A percentile compares a stretch with the other conserved stretches of the same genome.
Conservation (phyloP, 257 asterid species). For the Sherardia arvensis region DNA sequence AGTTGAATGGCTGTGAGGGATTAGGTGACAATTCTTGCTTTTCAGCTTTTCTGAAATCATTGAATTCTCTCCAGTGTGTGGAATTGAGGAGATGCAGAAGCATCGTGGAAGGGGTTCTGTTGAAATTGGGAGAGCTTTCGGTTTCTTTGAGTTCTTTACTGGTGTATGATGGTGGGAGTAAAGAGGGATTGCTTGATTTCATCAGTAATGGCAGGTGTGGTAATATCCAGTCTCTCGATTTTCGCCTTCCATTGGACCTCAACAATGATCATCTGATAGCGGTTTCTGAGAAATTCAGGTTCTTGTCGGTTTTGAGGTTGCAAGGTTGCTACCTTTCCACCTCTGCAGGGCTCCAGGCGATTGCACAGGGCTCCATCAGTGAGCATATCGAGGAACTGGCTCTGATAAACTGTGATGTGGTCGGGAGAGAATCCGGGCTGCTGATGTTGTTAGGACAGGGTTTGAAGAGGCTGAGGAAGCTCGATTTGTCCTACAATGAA, state of each 20-base stretch:
- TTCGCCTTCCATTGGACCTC: slow-evolving; percentile 76
- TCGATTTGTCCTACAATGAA: slow-evolving; percentile 70
- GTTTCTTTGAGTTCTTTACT: slow-evolving; percentile 38
- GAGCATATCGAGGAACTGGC: slow-evolving; percentile 46
- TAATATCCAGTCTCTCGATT: slow-evolving; percentile 39
- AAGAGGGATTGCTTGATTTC: slow-evolving; percentile 57
- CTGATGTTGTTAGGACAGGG: slow-evolving; percentile 54
- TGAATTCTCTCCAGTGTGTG: slow-evolving; percentile 34
- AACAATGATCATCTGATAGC: slow-evolving; percentile 52
- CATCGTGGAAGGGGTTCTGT: slow-evolving; percentile 39
- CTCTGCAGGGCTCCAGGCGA: slow-evolving; percentile 52
- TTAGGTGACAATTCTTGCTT: slow-evolving; percentile 51
- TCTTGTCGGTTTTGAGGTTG: slow-evolving; percentile 40
- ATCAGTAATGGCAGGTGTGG: slow-evolving; percentile 31
- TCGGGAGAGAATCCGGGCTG: slow-evolving; percentile 60
- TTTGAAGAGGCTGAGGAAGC: slow-evolving; percentile 43
- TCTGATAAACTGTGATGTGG: slow-evolving; percentile 53
- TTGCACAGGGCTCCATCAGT: slow-evolving; percentile 28
- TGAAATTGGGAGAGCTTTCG: slow-evolving; percentile 34
- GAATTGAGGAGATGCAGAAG: slow-evolving; percentile 57
- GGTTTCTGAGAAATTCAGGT: slow-evolving; percentile 43
- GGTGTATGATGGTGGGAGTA: slow-evolving; percentile 69
- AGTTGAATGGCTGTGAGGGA: slow-evolving; percentile 53
- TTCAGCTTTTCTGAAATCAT: slow-evolving; percentile 27
- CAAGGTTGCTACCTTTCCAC: slow-evolving; percentile 66